Evolutionary conservation across 2,329 filamentous ascomycete genomes (phyloP), one percentile per base, ranked within the genome.

Genomic region (Stromatinia cepivora): DNA sequence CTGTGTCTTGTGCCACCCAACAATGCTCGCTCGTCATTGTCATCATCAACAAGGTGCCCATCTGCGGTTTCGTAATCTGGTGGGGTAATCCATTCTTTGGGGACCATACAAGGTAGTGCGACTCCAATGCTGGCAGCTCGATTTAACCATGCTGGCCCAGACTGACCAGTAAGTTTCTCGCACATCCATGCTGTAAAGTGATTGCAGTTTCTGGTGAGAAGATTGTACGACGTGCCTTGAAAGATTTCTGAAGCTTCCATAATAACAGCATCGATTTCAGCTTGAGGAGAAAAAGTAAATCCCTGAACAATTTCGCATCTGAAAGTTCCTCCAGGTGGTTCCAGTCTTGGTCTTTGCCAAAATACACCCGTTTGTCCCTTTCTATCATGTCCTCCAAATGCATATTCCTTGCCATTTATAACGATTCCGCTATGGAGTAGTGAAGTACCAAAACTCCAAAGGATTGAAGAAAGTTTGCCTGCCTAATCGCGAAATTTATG

Each of bases 151-250:
- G 80, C 81, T 0, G 92, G 92, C 0, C 90, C 91, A 0, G 88
- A 82, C 58, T 87, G 85, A 8, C 89, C 87, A 2, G 91, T 94
- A 67, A 96, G 84, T 73, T 86, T 87, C 78, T 90, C 84, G 79
- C 91, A 93, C 25, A 96, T 84, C 75, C 90, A 88, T 28, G 88
- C 88, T 2, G 92, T 94, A 78, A 96, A 96, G 79, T 96, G 92
- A 79, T 96, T 96, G 84, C 92, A 96, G 79, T 96, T 96, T 75
- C 88, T 88, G 28, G 89, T 93, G 57, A 96, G 84, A 20, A 96
- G 85, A 76, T 95, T 94, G 80, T 96, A 95, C 20, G 86, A 86
- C 0, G 88, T 88, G 34, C 92, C 92, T 69, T 88, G 84, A 75
- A 95, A 96, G 73, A 89, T 85, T 54, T 90, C 85, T 1, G 90